Percentiles rank a stretch among this genome's conserved stretches.
These are phyloP conservation scores for Mycena crocata DNA, from an alignment of 768 basidiomycete genomes.

Conservation along the genomic window DNA sequence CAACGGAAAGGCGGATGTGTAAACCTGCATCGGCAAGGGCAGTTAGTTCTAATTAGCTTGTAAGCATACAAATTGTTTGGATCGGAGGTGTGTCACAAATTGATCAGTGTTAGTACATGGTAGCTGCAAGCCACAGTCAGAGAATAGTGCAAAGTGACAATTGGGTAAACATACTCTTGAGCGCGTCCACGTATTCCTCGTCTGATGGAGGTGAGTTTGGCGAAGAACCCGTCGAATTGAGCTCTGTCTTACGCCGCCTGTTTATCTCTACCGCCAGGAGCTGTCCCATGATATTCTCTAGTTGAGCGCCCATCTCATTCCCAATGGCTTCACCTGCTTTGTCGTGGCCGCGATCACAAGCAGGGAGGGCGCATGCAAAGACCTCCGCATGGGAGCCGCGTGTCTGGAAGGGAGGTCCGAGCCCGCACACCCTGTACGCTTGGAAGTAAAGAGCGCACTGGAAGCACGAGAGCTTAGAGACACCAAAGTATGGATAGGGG, in stretches of 20 bases:
- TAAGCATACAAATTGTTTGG: too few relatives aligned
- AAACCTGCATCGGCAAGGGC: too few relatives aligned
- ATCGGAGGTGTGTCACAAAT: too few relatives aligned
- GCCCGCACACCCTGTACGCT: conserved; percentile 15
- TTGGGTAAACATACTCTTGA: conserved; percentile 6
- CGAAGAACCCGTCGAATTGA: conserved; percentile 10
- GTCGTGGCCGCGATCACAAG: neutral
- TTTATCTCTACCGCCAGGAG: conserved; percentile 13
- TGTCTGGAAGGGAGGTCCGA: conserved; percentile 19
- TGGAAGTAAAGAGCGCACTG: conserved; percentile 24
- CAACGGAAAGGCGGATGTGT: too few relatives aligned
- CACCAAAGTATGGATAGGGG: conserved; percentile 21
- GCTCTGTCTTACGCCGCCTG: conserved; percentile 3
- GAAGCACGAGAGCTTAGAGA: conserved; percentile 24
- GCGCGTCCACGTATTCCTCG: conserved; percentile 11
- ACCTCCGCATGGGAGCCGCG: conserved; percentile 19
- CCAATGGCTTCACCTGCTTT: conserved; percentile 10
- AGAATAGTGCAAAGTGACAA: conserved; percentile 3
- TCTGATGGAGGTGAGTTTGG: conserved; percentile 19
- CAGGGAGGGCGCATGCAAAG: conserved; percentile 16
- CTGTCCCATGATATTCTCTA: conserved; percentile 12
- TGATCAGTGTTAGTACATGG: conserved; percentile 12
- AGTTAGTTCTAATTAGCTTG: too few relatives aligned
- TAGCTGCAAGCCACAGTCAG: conserved; percentile 13
- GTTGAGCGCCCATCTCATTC: conserved; percentile 16